Conservation (phyloP, 176 grass and related monocot species). For the Cenchrus americanus region DNA sequence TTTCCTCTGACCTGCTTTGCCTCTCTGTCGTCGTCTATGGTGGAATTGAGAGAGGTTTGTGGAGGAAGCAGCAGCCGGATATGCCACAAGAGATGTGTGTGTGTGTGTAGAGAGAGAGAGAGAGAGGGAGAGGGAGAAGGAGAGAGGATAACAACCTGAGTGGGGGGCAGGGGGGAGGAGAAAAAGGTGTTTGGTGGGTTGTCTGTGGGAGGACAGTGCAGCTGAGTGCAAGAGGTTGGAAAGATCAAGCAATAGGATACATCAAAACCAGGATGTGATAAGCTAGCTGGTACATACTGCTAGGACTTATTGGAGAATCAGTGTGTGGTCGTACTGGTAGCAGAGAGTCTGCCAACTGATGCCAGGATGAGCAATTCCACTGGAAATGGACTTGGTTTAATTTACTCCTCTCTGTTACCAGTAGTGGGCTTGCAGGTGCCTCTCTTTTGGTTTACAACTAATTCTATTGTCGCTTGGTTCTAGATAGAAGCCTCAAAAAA, state of each 20-base stretch:
- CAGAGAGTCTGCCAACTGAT: neutral
- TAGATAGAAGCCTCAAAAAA: no score
- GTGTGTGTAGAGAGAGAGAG: neutral
- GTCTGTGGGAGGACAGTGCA: slow-evolving; percentile 48
- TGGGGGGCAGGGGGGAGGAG: slow-evolving; percentile 39
- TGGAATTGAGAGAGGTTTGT: slow-evolving; percentile 46
- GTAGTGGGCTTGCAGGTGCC: neutral
- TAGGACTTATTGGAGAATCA: slow-evolving; percentile 4
- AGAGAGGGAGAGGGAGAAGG: slow-evolving; percentile 1
- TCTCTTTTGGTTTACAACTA: neutral
- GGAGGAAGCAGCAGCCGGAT: slow-evolving; percentile 38
- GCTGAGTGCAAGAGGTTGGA: slow-evolving; percentile 41
- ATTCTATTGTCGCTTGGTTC: neutral
- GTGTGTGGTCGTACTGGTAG: slow-evolving; percentile 18
- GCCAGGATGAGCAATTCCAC: neutral
- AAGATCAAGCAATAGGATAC: slow-evolving; percentile 44
- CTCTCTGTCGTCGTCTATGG: neutral
- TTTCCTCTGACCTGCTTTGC: slow-evolving; percentile 33
- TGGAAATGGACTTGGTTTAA: neutral
- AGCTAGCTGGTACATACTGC: neutral
- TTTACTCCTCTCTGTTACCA: neutral
- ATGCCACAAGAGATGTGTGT: neutral
- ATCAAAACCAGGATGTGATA: slow-evolving; percentile 32
- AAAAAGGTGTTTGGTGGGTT: slow-evolving; percentile 53
- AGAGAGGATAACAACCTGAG: slow-evolving; percentile 44